Base-by-base conservation (phyloP, 176 grass and related monocot genomes). In the Rhynchospora breviuscula region DNA sequence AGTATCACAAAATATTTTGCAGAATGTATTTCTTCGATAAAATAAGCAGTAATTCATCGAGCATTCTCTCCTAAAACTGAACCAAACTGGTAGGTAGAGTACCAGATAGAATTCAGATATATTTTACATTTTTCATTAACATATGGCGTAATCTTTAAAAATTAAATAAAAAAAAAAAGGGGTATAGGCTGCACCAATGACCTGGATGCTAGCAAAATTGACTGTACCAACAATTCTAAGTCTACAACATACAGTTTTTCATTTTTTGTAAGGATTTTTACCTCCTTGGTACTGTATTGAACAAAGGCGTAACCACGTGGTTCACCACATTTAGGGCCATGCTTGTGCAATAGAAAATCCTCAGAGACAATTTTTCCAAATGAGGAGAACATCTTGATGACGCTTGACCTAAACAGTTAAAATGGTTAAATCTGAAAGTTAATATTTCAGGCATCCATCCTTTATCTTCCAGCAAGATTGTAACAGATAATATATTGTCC, bases 371-470 rank as follows among this genome's bases (percentile, higher is more conserved):
- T 91, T 76, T 91, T 94, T 77, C 90, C 95, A 80, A 86, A 94
- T 10, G 89, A 84, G n/a, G 95, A 94, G 80, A 98, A 94, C 90
- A 98, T 88, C 87, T 93, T 98, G 92, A 98, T 92, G 67, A 94
- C 54, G 79, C 86, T 87, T 1, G 92, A 86, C 86, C 92, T 94
- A 22, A 44, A 88, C 88, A 76, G 64, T 79, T 21, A 33, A 81
- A 75, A 81, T 48, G 12, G 53, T 58, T 40, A 83, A 73, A 80
- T 70, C 40, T 82, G 17, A 65, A 66, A 17, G 33, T 67, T 62
- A 17, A 62, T 45, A 7, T n/a, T 46, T 48, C 13, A 75, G 11
- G 25, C 12, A 8, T 77, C 23, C 13, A 29, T 4, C 54, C 54
- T 77, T 23, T 15, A 54, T 77, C 49, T 77, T 54, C 73, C 51